These are phyloP conservation scores for Blastomyces gilchristii DNA, from an alignment of 2,329 filamentous ascomycete genomes.

Conservation along the genomic window DNA sequence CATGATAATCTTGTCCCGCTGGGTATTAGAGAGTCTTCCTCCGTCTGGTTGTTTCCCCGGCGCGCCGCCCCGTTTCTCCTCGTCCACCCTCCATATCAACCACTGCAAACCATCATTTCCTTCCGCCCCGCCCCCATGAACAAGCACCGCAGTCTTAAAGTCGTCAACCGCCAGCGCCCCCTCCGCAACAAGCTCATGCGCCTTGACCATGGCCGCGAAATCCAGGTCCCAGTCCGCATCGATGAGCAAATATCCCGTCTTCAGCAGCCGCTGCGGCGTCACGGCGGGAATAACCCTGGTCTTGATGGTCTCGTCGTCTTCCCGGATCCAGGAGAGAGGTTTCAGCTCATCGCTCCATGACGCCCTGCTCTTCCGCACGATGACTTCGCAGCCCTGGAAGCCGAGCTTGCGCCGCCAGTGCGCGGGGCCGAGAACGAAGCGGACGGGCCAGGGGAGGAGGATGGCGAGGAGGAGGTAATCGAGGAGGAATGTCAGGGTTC, in stretches of 20 bases:
- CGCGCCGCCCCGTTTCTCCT: conserved; percentile 32
- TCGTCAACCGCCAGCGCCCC: conserved; percentile 47
- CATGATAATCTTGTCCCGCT: conserved; percentile 58
- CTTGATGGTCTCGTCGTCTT: conserved; percentile 46
- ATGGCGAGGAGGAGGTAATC: conserved; percentile 62
- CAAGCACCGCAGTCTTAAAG: conserved; percentile 59
- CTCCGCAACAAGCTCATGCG: conserved; percentile 57
- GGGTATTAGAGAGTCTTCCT: conserved; percentile 38
- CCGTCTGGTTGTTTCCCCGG: conserved; percentile 21
- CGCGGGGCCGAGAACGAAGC: conserved; percentile 61
- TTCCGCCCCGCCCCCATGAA: conserved; percentile 52
- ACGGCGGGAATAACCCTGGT: conserved; percentile 58
- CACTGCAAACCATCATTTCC: conserved; percentile 53
- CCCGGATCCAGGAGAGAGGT: conserved; percentile 25
- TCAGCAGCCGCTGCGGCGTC: conserved; percentile 55
- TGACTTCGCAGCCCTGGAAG: conserved; percentile 69
- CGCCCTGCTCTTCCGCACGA: conserved; percentile 59
- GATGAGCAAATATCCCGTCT: conserved; percentile 82
- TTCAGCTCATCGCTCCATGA: conserved; percentile 49
- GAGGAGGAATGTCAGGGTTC: conserved; percentile 57
- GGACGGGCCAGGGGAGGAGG: conserved; percentile 62
- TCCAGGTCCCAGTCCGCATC: conserved; percentile 80
- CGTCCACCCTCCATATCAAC: conserved; percentile 53
- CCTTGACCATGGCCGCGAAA: conserved; percentile 67
- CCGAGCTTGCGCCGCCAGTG: conserved; percentile 65